phyloP scores from a whole-genome alignment of 2,329 filamentous ascomycete genomes.

The Penicillium sp. region DNA sequence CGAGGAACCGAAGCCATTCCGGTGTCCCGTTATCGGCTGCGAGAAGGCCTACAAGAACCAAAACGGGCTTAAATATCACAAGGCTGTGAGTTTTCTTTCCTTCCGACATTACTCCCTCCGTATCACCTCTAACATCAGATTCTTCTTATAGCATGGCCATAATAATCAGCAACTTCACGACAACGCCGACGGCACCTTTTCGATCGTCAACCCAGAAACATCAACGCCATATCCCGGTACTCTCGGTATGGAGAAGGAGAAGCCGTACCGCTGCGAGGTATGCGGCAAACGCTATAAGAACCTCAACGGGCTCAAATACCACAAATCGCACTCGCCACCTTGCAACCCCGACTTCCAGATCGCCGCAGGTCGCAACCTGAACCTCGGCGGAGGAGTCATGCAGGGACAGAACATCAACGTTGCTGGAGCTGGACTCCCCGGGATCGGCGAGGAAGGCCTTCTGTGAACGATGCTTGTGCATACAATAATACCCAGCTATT shows the following conservation, averaged over 20 bases:
- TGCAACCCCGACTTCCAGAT: conserved; percentile 81
- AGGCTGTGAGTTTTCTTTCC: conserved; percentile 53
- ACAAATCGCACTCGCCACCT: conserved; percentile 78
- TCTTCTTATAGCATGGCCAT: conserved; percentile 68
- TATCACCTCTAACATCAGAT: conserved; percentile 7
- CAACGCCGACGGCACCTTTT: conserved; percentile 95
- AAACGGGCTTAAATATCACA: conserved; percentile 92
- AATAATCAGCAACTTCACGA: conserved; percentile 95
- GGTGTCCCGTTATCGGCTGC: conserved; percentile 95
- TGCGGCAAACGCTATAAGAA: conserved; percentile 99
- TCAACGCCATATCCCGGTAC: conserved; percentile 93
- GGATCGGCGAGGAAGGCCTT: conserved; percentile 46
- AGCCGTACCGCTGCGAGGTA: conserved; percentile 94
- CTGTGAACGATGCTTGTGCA: conserved; percentile 26
- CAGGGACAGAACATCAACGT: conserved; percentile 49
- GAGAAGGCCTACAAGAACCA: conserved; percentile 99
- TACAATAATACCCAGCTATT: conserved; percentile 28
- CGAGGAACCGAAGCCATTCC: conserved; percentile 96
- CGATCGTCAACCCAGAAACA: conserved; percentile 95
- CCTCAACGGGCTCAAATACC: conserved; percentile 95
- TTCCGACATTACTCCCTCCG: conserved; percentile 26
- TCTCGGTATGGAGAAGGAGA: conserved; percentile 99
- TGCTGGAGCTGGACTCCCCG: conserved; percentile 48
- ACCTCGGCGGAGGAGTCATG: conserved; percentile 44
- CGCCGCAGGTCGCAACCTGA: conserved; percentile 43